phyloP scores from a whole-genome alignment of 352 stramenopile genomes.

The Peronospora farinosa region DNA sequence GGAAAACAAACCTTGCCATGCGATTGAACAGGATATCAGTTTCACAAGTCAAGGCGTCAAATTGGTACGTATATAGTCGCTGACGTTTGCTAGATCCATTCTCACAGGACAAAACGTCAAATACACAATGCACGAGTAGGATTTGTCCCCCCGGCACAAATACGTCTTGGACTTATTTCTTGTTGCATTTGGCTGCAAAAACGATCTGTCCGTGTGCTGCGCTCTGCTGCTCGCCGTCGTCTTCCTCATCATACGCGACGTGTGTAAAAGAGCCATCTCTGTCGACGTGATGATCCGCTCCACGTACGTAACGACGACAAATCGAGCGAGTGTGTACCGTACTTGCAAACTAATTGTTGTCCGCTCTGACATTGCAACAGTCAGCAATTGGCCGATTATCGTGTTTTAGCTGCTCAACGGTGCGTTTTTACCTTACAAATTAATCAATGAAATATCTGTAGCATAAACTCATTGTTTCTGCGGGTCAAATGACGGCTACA shows the following conservation, averaged over 20 bases:
- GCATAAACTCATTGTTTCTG: too few relatives aligned
- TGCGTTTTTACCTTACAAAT: conserved; percentile 2
- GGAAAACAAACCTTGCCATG: too few relatives aligned
- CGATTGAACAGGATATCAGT: too few relatives aligned
- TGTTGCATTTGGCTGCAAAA: not conserved
- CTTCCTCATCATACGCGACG: conserved; percentile 10
- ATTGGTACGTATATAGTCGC: too few relatives aligned
- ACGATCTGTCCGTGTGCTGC: conserved; percentile 21
- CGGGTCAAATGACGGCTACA: too few relatives aligned
- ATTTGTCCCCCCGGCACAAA: too few relatives aligned
- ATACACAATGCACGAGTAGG: too few relatives aligned
- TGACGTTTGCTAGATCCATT: too few relatives aligned
- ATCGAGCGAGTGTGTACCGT: too few relatives aligned
- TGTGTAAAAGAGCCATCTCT: conserved; percentile 2
- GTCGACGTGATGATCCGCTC: conserved; percentile 5
- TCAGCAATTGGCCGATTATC: conserved; percentile 21
- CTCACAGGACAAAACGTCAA: too few relatives aligned
- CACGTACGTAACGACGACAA: conserved; percentile 16
- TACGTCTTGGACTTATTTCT: too few relatives aligned
- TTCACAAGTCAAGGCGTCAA: too few relatives aligned
- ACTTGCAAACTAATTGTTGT: conserved; percentile 1
- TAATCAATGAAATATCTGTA: not conserved
- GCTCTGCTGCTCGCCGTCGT: conserved; percentile 24
- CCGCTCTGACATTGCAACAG: conserved; percentile 18
- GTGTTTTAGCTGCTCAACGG: conserved; percentile 18